Evolutionary conservation across 2,329 filamentous ascomycete genomes (phyloP).

Genomic region (Sarocladiaceae sp.): DNA sequence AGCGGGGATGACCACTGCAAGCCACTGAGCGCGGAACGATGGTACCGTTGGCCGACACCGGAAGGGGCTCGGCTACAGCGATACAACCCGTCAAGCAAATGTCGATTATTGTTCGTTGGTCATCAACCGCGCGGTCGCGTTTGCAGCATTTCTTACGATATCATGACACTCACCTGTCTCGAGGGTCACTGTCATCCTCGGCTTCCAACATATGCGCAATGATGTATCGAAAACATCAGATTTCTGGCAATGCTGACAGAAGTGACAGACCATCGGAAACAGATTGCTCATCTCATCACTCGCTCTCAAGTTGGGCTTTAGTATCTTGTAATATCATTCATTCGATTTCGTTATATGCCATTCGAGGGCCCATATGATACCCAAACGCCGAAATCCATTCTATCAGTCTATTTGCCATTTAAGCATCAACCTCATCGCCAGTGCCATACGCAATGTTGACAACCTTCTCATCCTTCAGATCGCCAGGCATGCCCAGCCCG

Average conservation of each 20-base stretch:
- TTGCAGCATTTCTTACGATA: too few species aligned
- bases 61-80: not conserved
- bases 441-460: conserved; percentile 47
- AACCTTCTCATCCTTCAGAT: conserved; percentile 29
- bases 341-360: not conserved
- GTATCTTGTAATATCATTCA: too few species aligned
- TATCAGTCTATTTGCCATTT: not conserved
- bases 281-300: too few species aligned
- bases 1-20: too few species aligned
- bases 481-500: conserved; percentile 4
- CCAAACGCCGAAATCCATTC: not conserved
- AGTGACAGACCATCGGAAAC: too few species aligned
- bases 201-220: too few species aligned
- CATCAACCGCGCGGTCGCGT: conserved; percentile 2
- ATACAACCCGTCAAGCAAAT: not conserved
- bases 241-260: too few species aligned
- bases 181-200: not conserved
- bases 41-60: not conserved
- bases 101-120: not conserved
- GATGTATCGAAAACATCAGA: too few species aligned
- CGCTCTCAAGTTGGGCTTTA: too few species aligned
- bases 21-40: not conserved
- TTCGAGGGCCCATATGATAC: too few species aligned
- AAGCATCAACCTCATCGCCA: conserved; percentile 29
- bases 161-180: not conserved